These are phyloP conservation scores for Thalassiosira tumida DNA, from an alignment of 352 stramenopile species.

Conservation along the genomic window DNA sequence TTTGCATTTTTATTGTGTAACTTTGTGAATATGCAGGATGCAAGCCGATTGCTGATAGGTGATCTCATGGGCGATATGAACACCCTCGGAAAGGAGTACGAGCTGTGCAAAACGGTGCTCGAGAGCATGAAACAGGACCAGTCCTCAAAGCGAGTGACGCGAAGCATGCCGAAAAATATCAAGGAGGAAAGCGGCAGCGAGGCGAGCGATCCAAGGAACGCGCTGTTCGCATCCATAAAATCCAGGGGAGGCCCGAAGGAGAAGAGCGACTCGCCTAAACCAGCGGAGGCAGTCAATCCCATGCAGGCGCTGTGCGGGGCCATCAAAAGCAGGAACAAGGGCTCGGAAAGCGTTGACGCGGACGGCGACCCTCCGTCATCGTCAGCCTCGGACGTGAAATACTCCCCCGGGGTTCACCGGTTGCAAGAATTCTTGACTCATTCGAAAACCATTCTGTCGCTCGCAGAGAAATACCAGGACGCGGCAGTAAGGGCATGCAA, in stretches of 20 bases:
- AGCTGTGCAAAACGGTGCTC: constrained; percentile 87
- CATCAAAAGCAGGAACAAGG: constrained; percentile 68
- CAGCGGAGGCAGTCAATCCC: constrained; percentile 51
- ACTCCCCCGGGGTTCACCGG: constrained; percentile 66
- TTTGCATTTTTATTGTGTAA: neutral
- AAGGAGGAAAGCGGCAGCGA: constrained; percentile 44
- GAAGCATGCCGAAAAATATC: constrained; percentile 64
- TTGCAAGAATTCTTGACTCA: constrained; percentile 77
- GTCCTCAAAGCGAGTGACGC: constrained; percentile 66
- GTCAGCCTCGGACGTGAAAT: constrained; percentile 58
- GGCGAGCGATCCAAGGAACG: constrained; percentile 73
- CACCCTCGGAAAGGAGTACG: constrained; percentile 75
- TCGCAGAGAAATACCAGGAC: constrained; percentile 74
- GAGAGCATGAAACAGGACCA: constrained; percentile 84
- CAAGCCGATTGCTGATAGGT: constrained; percentile 84
- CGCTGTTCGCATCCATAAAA: constrained; percentile 80
- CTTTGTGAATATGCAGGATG: constrained; percentile 73
- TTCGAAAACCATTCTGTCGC: constrained; percentile 65
- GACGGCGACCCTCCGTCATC: neutral
- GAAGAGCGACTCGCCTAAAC: neutral
- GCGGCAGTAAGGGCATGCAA: constrained; percentile 80
- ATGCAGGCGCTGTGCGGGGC: constrained; percentile 71
- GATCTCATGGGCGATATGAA: constrained; percentile 86
- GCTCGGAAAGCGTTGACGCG: neutral
- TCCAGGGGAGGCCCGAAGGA: constrained; percentile 38